These are phyloP conservation scores for Pythium aristosporum DNA, from an alignment of 352 stramenopile species.

Conservation along the genomic window DNA sequence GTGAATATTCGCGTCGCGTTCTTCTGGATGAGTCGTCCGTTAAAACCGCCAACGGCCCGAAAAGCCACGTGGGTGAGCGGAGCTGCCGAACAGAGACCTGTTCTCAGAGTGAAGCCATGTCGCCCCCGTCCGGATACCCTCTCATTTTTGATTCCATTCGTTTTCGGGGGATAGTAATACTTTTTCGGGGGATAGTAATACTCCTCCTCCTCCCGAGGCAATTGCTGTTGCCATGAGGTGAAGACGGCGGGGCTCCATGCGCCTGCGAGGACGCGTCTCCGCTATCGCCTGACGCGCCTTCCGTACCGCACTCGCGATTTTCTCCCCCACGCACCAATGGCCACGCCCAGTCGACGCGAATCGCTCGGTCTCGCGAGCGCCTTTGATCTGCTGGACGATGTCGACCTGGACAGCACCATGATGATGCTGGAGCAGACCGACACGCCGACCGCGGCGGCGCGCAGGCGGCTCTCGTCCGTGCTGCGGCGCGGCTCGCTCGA, in stretches of 20 bases:
- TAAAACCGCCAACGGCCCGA: neutral
- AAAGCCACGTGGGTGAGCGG: no score
- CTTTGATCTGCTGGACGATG: conserved; percentile 55
- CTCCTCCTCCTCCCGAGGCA: no score
- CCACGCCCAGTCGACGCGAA: conserved; percentile 24
- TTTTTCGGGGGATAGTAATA: no score
- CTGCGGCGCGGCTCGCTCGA: conserved; percentile 36
- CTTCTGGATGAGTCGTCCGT: neutral
- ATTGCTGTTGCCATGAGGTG: neutral
- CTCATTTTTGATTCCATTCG: neutral
- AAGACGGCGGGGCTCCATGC: neutral
- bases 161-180: neutral
- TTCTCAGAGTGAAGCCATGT: conserved; percentile 3
- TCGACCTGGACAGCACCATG: conserved; percentile 68
- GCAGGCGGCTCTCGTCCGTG: conserved; percentile 17
- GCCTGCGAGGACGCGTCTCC: neutral
- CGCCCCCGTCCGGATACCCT: neutral
- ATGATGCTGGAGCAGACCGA: conserved; percentile 45
- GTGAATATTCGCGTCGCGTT: neutral
- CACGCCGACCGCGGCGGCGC: neutral
- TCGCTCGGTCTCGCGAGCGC: conserved; percentile 44
- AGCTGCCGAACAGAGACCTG: neutral
- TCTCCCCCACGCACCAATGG: neutral
- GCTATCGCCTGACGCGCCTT: neutral
- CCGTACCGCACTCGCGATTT: conserved; percentile 9